Base-by-base conservation (phyloP, 208 protist species). In the Leishmania tropica region DNA sequence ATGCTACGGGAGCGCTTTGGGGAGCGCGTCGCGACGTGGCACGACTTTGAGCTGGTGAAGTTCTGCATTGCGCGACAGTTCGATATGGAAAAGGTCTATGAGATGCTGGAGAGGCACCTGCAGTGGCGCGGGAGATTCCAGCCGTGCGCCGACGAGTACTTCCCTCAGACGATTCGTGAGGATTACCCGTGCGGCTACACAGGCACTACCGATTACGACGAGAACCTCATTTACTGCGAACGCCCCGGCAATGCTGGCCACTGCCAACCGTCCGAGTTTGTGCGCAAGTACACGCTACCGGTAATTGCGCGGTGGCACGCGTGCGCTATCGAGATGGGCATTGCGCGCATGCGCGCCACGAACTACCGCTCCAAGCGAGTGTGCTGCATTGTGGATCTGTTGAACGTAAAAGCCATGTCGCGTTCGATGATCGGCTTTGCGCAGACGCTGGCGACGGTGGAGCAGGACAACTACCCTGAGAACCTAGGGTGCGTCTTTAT, bases 391-490 rank as follows among this genome's bases (percentile, higher is more conserved):
- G 87, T 95, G 28, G 92, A 95, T 81, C 78, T 95, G 68, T 76
- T 87, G 28, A 91, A 92, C 76, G 86, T 97, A 45, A 91, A 90
- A 21, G 73, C 85, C 28, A 91, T 94, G 84, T 91, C 88, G 70
- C 82, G 86, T 24, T 89, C 91, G 35, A 93, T 97, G 91, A 94
- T 97, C 75, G 83, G 83, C 62, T 97, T 97, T 79, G 94, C 89
- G 37, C 92, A 92, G 79, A 97, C 92, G 42, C 70, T 96, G 42
- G 91, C 90, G 13, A 80, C 85, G 17, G 82, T 96, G 40, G 92
- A 96, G 82, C 94, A 97, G 85, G 91, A 95, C 72, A 97, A 97
- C 86, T 97, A 97, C 86, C 94, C 94, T 5, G 94, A 97, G 81
- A 92, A 96, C 74, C 82, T 96, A 48, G 92, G 88, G 40, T 84